Base-by-base conservation (phyloP, 305 asterid genomes). In the Ilex paraguariensis region DNA sequence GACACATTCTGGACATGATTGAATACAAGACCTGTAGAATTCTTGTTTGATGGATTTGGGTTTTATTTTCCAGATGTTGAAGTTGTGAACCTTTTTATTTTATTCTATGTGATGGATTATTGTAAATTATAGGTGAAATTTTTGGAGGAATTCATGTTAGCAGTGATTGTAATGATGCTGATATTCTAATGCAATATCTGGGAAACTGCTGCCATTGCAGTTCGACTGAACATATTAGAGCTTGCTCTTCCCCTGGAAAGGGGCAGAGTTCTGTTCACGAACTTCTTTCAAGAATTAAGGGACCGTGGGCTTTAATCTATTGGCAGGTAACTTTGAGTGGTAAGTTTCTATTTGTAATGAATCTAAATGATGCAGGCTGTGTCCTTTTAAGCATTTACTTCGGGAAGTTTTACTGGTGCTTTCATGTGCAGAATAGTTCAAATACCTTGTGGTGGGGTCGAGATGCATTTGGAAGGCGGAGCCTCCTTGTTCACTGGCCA, bases 401-500 rank as follows among this genome's bases (percentile, higher is more conserved):
- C 66, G 70, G 67, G 70, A 56, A 13, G 52, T 63, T 70, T 64
- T 62, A 66, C 69, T 72, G 62, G 64, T 68, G 71, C 62, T 50
- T 10, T 50, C 54, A 52, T 52, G 33, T 82, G 73, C 70, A 92
- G 98, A 81, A 77, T 81, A 81, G 86, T 75, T 81, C 96, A 60
- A 89, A 79, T 65, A 87, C 86, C 36, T 72, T 92, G 81, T 92
- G 98, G 98, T 86, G 90, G 67, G 97, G 97, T 70, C 87, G 96
- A 67, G 98, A 92, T 86, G 96, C 98, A 2, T 71, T 92, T 71
- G 98, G 98, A 58, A 81, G 98, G 73, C 75, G 98, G 70, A 92
- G 98, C 76, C 96, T 90, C 74, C 87, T 92, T 66, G 95, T 87
- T 70, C 98, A 90, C 65, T 92, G 97, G 97, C 96, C 98, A 61